These are phyloP conservation scores for Fragaria iinumae DNA, from an alignment of 306 rosid genomes.

Conservation along the genomic window DNA sequence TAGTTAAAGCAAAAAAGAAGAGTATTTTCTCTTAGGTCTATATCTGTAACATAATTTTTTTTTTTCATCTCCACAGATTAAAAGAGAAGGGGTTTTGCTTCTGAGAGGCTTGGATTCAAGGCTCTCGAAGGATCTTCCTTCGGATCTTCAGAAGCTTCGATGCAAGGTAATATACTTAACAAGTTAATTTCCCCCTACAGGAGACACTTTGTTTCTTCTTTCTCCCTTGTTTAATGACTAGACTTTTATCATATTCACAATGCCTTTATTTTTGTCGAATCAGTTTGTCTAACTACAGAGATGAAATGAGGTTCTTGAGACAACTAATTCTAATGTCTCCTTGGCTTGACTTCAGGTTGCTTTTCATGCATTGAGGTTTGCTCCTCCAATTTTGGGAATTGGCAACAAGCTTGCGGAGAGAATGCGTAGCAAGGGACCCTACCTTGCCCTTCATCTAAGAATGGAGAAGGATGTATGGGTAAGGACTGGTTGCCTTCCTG, in stretches of 20 bases:
- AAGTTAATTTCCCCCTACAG: neutral
- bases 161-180: constrained; percentile 65
- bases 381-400: constrained; percentile 69
- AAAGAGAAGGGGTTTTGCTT: constrained; percentile 88
- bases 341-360: constrained; percentile 69
- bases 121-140: constrained; percentile 88
- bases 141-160: constrained; percentile 95
- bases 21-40: neutral
- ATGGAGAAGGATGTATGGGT: constrained; percentile 99
- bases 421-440: constrained; percentile 86
- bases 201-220: neutral
- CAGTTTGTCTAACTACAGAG: neutral
- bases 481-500: constrained; percentile 97
- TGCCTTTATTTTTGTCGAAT: neutral
- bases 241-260: neutral
- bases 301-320: neutral
- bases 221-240: neutral
- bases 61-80: constrained; percentile 51
- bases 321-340: constrained; percentile 21
- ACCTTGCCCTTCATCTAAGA: constrained; percentile 87
- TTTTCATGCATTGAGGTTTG: constrained; percentile 85
- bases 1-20: too few species aligned
- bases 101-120: constrained; percentile 90
- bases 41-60: constrained; percentile 9
- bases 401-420: constrained; percentile 77